Percentiles rank a stretch among this genome's conserved stretches.
phyloP scores from a whole-genome alignment of 768 basidiomycete species.

The Boletus eberwhitei region DNA sequence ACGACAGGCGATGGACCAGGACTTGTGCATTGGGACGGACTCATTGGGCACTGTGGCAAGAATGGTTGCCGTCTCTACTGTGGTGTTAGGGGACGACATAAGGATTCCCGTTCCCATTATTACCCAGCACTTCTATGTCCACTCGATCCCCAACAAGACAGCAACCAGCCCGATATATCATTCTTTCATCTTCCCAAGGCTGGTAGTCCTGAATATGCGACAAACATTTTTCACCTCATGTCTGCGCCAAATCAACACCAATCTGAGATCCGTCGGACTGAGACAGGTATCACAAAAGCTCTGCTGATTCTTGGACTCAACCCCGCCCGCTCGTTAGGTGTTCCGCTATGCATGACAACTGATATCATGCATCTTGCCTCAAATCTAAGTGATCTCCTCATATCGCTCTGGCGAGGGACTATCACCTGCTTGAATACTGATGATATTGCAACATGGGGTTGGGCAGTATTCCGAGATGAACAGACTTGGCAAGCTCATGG shows the following conservation, averaged over 20 bases:
- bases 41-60: background rate
- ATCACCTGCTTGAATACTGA: too few species aligned
- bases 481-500: too few species aligned
- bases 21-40: too few species aligned
- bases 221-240: background rate
- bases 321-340: background rate
- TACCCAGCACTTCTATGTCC: too few species aligned
- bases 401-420: background rate
- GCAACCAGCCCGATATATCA: too few species aligned
- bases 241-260: background rate
- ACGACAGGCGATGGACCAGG: background rate
- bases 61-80: background rate
- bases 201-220: too few species aligned
- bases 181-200: too few species aligned
- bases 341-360: background rate
- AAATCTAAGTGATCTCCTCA: background rate
- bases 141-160: accelerated
- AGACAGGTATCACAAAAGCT: background rate
- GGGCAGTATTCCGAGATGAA: too few species aligned
- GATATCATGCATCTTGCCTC: background rate
- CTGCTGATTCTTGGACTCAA: background rate
- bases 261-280: background rate
- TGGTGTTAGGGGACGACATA: background rate
- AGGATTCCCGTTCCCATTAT: too few species aligned
- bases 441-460: too few species aligned